Conservation (phyloP, 1,284 basidiomycete genomes). For the Amylostereum chailletii region DNA sequence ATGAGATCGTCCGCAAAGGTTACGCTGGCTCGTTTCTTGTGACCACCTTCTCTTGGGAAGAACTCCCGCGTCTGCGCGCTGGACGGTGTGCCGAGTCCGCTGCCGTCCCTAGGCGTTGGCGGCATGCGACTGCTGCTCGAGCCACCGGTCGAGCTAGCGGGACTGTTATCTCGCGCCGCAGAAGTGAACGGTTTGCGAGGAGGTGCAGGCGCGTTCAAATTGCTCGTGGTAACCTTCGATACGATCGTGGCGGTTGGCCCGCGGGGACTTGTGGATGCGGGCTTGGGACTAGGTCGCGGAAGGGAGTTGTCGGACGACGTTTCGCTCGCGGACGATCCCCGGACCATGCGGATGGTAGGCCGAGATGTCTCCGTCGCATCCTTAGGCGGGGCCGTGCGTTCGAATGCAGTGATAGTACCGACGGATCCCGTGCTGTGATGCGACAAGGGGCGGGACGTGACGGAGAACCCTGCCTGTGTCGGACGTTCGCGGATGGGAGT, state of each 20-base stretch:
- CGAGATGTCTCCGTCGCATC: slow-evolving; percentile 1
- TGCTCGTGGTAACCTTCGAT: slow-evolving; percentile 9
- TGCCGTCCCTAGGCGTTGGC: slow-evolving; percentile 66
- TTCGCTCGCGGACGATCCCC: not conserved
- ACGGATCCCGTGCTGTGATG: slow-evolving; percentile 8
- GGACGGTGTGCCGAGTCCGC: slow-evolving; percentile 42
- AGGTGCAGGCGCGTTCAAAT: not conserved
- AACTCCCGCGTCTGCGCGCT: slow-evolving; percentile 8
- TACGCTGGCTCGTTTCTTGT: slow-evolving; percentile 44
- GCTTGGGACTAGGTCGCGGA: slow-evolving; percentile 3
- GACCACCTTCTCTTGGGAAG: not conserved
- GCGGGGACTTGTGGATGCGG: not conserved
- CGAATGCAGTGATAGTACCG: slow-evolving; percentile 9
- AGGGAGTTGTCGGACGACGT: slow-evolving; percentile 4
- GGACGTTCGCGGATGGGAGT: slow-evolving; percentile 56
- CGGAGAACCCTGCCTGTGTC: slow-evolving; percentile 55
- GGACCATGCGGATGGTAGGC: slow-evolving; percentile 11
- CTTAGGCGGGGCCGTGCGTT: not conserved
- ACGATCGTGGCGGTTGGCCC: slow-evolving; percentile 1
- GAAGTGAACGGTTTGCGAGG: slow-evolving; percentile 14
- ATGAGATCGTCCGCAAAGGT: slow-evolving; percentile 37
- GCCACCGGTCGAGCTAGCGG: slow-evolving; percentile 71
- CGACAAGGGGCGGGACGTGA: slow-evolving; percentile 49
- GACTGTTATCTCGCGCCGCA: slow-evolving; percentile 47
- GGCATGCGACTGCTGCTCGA: slow-evolving; percentile 66